phyloP scores from a whole-genome alignment of 2,329 filamentous ascomycete genomes.

The Cladosporium cucumerinum region DNA sequence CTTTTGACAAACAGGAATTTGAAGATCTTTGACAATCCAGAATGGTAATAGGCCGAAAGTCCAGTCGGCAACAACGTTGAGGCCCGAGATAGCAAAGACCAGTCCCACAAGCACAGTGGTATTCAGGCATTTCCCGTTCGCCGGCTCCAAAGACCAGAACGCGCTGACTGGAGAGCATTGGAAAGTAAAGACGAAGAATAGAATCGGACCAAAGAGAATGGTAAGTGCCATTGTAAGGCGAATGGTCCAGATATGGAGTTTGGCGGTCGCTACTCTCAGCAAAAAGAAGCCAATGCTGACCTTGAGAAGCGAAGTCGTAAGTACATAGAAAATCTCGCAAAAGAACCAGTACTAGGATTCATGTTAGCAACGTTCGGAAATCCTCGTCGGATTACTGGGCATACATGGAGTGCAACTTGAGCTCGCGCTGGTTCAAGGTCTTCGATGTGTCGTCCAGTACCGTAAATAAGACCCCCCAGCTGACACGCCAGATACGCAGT shows the following conservation, averaged over 20 bases:
- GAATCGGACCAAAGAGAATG: conserved; percentile 45
- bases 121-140: conserved; percentile 41
- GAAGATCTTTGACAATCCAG: conserved; percentile 41
- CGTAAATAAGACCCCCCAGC: conserved; percentile 38
- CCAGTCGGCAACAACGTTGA: conserved; percentile 43
- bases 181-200: conserved; percentile 51
- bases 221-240: conserved; percentile 47
- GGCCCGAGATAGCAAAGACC: conserved; percentile 31
- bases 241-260: conserved; percentile 46
- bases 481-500: conserved; percentile 41
- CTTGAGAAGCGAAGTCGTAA: conserved; percentile 48
- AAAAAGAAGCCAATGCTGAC: conserved; percentile 54
- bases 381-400: background rate
- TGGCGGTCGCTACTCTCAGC: conserved; percentile 49
- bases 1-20: conserved; percentile 40
- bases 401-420: conserved; percentile 23
- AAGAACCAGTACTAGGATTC: conserved; percentile 49
- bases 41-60: conserved; percentile 41
- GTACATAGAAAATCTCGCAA: conserved; percentile 54
- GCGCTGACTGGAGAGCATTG: conserved; percentile 52
- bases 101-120: conserved; percentile 47
- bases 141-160: conserved; percentile 49
- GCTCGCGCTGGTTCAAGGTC: conserved; percentile 30
- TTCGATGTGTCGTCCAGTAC: conserved; percentile 38
- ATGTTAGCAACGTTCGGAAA: background rate